Base-by-base conservation (phyloP, 768 basidiomycete species). In the Trichaptum fuscoviolaceum region DNA sequence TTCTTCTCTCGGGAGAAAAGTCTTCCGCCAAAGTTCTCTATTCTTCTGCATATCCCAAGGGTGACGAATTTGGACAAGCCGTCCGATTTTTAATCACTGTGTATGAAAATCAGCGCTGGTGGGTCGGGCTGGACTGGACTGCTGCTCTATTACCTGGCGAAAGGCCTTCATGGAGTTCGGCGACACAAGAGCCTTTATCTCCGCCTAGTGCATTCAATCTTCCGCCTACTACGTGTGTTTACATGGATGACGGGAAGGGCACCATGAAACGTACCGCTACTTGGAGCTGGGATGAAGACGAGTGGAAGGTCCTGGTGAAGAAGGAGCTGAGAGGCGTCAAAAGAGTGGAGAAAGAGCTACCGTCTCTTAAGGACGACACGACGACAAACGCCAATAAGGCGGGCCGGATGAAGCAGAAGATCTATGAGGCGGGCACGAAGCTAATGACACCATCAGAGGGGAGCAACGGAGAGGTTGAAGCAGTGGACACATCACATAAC, bases 101-200 rank as follows among this genome's bases (percentile, higher is more conserved):
- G 12, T 89, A 93, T 73, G 95, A 97, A 76, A 96, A 96, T 76
- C 95, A 97, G 77, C 84, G 95, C 7, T 96, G 95, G 95, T 98
- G 95, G 95, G 87, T 98, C 86, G 95, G 92, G 15, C 84, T 98
- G 58, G 95, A 97, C 77, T 98, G 93, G 93, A 96, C 95, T 1
- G 91, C 92, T 2, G 94, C 95, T 0, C 84, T 98, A 8, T 84
- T 97, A 18, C 95, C 95, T 0, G 85, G 85, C 20, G 95, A 98
- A 72, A 88, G 95, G 5, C 93, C 95, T 0, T 91, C 92, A 1
- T 98, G 95, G 95, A 93, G 79, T 80, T 77, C 83, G 24, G 78
- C 77, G 30, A 75, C 77, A 65, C 86, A 83, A 70, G 80, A 81
- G 70, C 84, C 91, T 62, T 80, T 93, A 58, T 82, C 88, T 12